phyloP scores from a whole-genome alignment of 1,284 basidiomycete species.

The Coniferiporia weirii region DNA sequence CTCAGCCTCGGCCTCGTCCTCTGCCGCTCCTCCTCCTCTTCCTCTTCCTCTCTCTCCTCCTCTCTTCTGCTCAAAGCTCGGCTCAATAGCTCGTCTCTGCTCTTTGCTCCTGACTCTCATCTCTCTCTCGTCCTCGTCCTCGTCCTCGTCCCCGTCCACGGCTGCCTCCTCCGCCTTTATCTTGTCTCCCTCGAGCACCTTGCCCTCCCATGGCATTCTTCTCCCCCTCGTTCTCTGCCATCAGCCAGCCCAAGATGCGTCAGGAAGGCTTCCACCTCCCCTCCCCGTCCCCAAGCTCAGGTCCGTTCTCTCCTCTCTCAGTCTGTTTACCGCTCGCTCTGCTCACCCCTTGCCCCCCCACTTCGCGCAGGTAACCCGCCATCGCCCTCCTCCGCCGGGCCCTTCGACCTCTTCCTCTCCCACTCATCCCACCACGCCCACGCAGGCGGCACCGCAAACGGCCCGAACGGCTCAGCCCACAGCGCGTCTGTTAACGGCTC shows the following conservation, averaged over 20 bases:
- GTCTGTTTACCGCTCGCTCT: not conserved
- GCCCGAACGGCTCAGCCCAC: slow-evolving; percentile 8
- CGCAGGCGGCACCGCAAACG: slow-evolving; percentile 16
- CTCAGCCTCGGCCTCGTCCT: too few species aligned
- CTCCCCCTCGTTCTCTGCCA: slow-evolving; percentile 12
- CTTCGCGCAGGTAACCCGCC: slow-evolving; percentile 22
- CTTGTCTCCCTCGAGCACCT: too few species aligned
- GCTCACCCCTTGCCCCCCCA: not conserved
- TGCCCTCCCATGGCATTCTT: slow-evolving; percentile 13
- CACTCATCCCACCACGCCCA: slow-evolving; percentile 23
- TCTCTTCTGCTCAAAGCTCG: too few species aligned
- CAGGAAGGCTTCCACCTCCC: slow-evolving; percentile 65
- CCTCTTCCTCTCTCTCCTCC: too few species aligned
- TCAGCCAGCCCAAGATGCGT: slow-evolving; percentile 34
- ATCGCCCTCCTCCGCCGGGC: slow-evolving; percentile 24
- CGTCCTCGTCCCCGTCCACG: too few species aligned
- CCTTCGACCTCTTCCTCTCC: slow-evolving; percentile 21
- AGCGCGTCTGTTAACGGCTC: slow-evolving; percentile 17
- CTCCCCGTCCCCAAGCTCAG: slow-evolving; percentile 37
- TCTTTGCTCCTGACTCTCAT: too few species aligned
- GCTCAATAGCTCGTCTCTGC: too few species aligned
- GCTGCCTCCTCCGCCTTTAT: too few species aligned
- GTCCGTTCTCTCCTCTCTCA: not conserved
- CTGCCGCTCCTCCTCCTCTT: too few species aligned
- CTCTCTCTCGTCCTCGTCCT: too few species aligned